Evolutionary conservation across 306 rosid genomes (phyloP), one percentile per base, ranked within the genome.

Genomic region (Fragaria iinumae): DNA sequence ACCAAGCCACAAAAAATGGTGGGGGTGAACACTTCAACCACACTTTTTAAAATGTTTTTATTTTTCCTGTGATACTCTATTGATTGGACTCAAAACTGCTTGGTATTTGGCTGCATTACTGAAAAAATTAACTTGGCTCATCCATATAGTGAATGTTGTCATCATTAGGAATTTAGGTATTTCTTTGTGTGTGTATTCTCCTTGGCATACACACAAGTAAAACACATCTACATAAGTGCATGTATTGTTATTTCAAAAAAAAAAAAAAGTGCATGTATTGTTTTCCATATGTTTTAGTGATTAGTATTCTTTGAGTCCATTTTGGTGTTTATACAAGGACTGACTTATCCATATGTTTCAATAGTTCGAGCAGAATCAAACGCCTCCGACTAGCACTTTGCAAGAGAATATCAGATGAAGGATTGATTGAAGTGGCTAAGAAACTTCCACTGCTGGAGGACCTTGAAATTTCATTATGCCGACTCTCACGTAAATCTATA

Each of bases 371-470:
- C 65, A 48, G 53, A 71, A 80, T 90, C 20, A 83, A 16, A 59
- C 71, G 86, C 41, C 84, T 87, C 12, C 83, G 84, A 59, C 83
- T 92, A 38, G 83, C 38, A 63, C 69, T n/a, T 70, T 92, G 91
- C 79, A 27, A 60, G 21, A 10, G 10, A 39, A 49, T 90, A 68
- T 68, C 90, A 18, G 83, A 83, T 53, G 78, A 77, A 67, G 93
- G 86, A 69, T 59, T 92, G 78, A 45, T 32, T 71, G 88, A 72
- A 65, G 84, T 78, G 44, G 83, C 84, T 50, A 17, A 73, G 16
- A 87, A 80, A 69, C 80, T 90, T 76, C 77, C 93, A 16, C 45
- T 63, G 75, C 56, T 92, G 80, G 97, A 92, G 84, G 89, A 90
- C 52, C 89, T 92, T 66, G 93, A 88, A 11, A 65, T 88, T 39